Evolutionary conservation across 2,329 filamentous ascomycete genomes (phyloP).

Genomic region (Phyllosticta capitalensis): DNA sequence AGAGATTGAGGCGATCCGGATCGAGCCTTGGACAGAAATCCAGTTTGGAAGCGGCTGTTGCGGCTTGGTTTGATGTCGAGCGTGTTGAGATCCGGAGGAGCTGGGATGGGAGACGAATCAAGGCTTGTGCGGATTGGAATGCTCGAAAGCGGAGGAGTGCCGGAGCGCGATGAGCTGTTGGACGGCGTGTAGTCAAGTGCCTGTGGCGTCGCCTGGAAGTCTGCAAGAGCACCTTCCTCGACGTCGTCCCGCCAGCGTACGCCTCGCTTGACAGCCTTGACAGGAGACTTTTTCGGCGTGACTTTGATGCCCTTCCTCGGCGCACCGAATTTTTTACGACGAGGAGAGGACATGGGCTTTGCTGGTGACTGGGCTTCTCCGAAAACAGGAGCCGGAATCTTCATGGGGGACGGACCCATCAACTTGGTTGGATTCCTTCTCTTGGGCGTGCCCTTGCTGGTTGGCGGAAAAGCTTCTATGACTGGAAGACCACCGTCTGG

Average conservation of each 20-base stretch:
- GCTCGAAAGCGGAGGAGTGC: conserved; percentile 34
- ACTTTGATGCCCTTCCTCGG: conserved; percentile 58
- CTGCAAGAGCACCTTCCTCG: conserved; percentile 73
- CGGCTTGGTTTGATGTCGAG: conserved; percentile 45
- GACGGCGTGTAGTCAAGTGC: conserved; percentile 49
- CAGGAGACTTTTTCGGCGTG: conserved; percentile 64
- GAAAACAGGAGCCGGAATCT: conserved; percentile 16
- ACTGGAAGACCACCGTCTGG: conserved; percentile 64
- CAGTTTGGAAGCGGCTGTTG: conserved; percentile 73
- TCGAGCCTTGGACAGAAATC: conserved; percentile 64
- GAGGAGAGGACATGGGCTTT: conserved; percentile 58
- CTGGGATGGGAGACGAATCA: conserved; percentile 49
- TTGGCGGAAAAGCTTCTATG: conserved; percentile 58
- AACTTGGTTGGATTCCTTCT: conserved; percentile 47
- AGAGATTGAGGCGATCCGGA: conserved; percentile 49
- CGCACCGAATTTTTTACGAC: conserved; percentile 56
- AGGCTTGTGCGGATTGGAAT: not conserved
- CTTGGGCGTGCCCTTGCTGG: conserved; percentile 66
- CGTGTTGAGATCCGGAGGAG: conserved; percentile 45
- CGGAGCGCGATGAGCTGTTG: conserved; percentile 45
- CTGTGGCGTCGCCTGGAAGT: conserved; percentile 85
- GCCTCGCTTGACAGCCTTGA: conserved; percentile 53
- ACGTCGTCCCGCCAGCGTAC: conserved; percentile 92
- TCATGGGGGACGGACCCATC: conserved; percentile 39
- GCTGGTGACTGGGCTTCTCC: conserved; percentile 51